Base-by-base conservation (phyloP, 768 basidiomycete species). In the Pulveroboletus ravenelii region DNA sequence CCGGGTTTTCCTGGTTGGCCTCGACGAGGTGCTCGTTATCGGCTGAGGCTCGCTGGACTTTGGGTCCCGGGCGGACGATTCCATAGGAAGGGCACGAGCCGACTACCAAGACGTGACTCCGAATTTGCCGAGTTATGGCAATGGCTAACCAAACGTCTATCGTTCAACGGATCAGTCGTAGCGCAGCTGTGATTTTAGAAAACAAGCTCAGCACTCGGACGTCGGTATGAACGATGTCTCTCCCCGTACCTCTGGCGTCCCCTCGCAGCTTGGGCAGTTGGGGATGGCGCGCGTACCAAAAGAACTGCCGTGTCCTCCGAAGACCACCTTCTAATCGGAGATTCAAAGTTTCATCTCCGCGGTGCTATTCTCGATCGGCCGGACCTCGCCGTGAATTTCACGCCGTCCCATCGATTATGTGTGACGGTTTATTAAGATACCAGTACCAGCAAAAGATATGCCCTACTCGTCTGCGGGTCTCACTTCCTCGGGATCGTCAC, bases 51-150 rank as follows among this genome's bases (percentile, higher is more conserved):
- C 69, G 65, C 53, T 64, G 63, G 64, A 64, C 68, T 65, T 63
- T 66, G 72, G 67, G 62, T 76, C 73, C 56, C 70, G 74, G 71
- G 74, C 73, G 69, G 79, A 74, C 64, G 74, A 70, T 68, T 74
- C 69, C 78, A 79, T 78, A 63, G 72, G 61, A 60, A 52, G 53
- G 50, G 36, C 41, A 41, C 53, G 27, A 62, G 61, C 56, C 65
- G 66, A 56, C 52, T 44, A 42, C 37, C 41, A 53, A 40, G 60
- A 43, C 50, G 53, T 54, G 58, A 58, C 63, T 61, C 67, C 63
- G 63, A 68, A 61, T 59, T 62, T 67, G 65, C 65, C 65, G 66
- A 67, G 55, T 48, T 49, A 56, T 59, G 54, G 25, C 25, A 49
- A 50, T 32, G 32, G 40, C 31, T 37, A 37, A 61, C 42, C 42